Evolutionary conservation across 2,329 filamentous ascomycete genomes (phyloP), one percentile per base, ranked within the genome.

Genomic region (Xylaria sp.): DNA sequence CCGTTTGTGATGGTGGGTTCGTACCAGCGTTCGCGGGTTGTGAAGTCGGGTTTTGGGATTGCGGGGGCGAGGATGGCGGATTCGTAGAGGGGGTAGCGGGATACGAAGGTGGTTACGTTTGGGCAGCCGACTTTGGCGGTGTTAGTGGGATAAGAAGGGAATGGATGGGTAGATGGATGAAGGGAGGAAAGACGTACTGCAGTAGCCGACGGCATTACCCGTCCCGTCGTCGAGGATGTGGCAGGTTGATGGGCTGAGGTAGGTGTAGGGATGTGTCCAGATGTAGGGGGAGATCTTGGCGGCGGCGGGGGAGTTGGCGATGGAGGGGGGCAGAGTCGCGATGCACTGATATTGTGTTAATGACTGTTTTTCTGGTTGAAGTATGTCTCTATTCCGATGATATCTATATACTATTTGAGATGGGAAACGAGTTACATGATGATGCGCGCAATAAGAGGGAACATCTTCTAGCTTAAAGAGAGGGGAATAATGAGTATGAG

Each of bases 201-300:
- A 78, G 71, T 82, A 82, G n/a, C 79, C 79, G 39, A 80, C 79
- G 1, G 73, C 75, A 6, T 52, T 63, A 2, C 78, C 79, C 3
- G 64, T 49, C 48, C 78, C 79, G 67, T 80, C 76, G 68, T 80
- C 79, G 11, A 82, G 74, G 9, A 81, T 75, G 68, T 78, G 76
- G 72, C 77, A 79, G 11, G 75, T 76, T 9, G 63, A 47, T 0
- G 79, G 78, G 7, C 72, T 78, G 60, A 81, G 76, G 64, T 75
- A 71, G 13, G 77, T 79, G 73, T 77, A 81, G 44, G 75, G 79
- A 66, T 80, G 78, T 7, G 78, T 79, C 79, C 79, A 82, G 66
- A 81, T 65, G 70, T 81, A 81, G 1, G 79, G 78, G 11, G 77
- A 73, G 35, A 79, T 71, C 16, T 70, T 71, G 52, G 64, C 62